phyloP scores from a whole-genome alignment of 176 grass and related monocot species.

The Eleusine indica region DNA sequence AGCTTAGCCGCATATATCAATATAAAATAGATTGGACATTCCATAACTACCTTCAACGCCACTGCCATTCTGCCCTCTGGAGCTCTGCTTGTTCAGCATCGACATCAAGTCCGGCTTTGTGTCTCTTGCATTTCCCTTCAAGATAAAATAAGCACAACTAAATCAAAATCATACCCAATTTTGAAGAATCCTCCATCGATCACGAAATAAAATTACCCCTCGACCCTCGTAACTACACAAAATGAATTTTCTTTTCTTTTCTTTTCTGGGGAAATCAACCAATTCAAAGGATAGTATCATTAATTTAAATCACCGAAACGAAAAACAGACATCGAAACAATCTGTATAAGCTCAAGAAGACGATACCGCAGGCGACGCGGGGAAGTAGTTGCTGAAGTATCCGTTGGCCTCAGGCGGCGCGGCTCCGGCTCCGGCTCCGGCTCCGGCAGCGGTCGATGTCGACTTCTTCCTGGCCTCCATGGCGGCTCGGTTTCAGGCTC shows the following conservation, averaged over 20 bases:
- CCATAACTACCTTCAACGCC: constrained; percentile 40
- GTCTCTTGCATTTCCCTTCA: constrained; percentile 46
- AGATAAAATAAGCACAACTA: not conserved
- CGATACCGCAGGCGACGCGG: constrained; percentile 44
- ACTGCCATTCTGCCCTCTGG: constrained; percentile 42
- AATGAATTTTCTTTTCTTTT: not conserved
- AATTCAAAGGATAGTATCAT: not conserved
- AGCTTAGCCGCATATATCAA: not conserved
- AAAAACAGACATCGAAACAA: not conserved
- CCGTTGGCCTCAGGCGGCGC: constrained; percentile 16
- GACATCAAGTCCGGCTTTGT: constrained; percentile 47
- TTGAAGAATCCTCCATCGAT: not conserved
- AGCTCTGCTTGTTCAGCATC: constrained; percentile 58
- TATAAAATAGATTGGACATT: not conserved
- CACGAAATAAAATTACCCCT: not conserved
- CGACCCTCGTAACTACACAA: not conserved
- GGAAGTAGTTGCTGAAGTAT: constrained; percentile 51
- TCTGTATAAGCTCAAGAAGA: not conserved
- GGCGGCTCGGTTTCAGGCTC: not conserved
- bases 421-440: constrained; percentile 28
- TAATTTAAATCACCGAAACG: not conserved
- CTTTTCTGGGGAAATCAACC: not conserved
- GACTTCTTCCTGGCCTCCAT: constrained; percentile 59
- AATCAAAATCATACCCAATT: constrained; percentile 12
- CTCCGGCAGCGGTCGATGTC: constrained; percentile 18